Conservation (phyloP, 495 filamentous ascomycete species). For the Aspergillus panamensis region DNA sequence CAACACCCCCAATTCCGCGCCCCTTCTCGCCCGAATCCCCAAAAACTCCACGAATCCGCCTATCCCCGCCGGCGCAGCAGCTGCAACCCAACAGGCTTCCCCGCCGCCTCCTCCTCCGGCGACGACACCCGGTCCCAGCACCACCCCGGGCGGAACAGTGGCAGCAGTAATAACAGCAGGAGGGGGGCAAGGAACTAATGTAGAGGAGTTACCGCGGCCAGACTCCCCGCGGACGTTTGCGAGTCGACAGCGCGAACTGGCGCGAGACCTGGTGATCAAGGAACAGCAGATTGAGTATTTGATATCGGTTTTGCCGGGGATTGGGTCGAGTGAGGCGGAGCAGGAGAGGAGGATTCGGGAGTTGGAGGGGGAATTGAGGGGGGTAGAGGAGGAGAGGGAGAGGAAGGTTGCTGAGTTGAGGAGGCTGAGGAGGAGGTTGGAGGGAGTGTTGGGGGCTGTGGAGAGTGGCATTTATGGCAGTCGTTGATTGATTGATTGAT, state of each 20-base stretch:
- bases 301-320: constrained; percentile 78
- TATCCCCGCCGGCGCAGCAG: constrained; percentile 37
- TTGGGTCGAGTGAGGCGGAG: constrained; percentile 78
- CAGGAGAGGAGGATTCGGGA: constrained; percentile 72
- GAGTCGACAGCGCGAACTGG: constrained; percentile 72
- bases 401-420: constrained; percentile 70
- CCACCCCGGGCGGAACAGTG: not conserved
- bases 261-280: constrained; percentile 81
- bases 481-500: constrained; percentile 7
- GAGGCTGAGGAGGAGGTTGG: constrained; percentile 61
- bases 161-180: constrained; percentile 12
- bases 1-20: constrained; percentile 52
- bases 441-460: constrained; percentile 52
- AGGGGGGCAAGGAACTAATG: constrained; percentile 5
- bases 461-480: constrained; percentile 39
- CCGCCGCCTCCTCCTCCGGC: constrained; percentile 25
- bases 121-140: constrained; percentile 21
- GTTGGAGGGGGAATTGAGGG: constrained; percentile 71
- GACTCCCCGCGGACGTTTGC: constrained; percentile 64
- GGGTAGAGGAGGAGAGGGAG: constrained; percentile 67
- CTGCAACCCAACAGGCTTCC: constrained; percentile 27
- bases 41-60: constrained; percentile 42
- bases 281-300: constrained; percentile 92
- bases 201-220: constrained; percentile 42
- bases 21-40: constrained; percentile 40